Base-by-base conservation (phyloP, 192 early-diverging fungal genomes). In the Podila verticillata region DNA sequence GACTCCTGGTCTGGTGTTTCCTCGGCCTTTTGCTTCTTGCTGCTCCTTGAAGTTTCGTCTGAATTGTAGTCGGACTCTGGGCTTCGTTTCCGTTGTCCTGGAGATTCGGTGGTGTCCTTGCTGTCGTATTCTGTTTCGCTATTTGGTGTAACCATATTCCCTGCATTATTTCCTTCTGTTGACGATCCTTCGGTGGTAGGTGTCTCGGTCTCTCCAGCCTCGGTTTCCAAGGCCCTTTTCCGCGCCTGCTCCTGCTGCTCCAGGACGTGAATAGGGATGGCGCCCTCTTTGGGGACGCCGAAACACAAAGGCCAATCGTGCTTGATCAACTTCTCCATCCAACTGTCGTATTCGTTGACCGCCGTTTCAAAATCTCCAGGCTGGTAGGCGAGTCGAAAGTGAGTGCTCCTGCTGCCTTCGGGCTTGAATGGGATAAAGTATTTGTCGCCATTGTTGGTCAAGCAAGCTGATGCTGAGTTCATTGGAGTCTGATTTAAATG, bases 241-340 rank as follows among this genome's bases (percentile, higher is more conserved):
- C 57, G 35, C 4, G 44, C 26, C 35, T 71, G 59, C 57, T 78
- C 75, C 30, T 67, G 56, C 22, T 64, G n/a, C 49, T 80, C 77
- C 10, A 80, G 61, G 34, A 80, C 51, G 24, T 80, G 70, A 36
- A 80, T 80, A 15, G 77, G 77, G 5, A 80, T 48, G 7, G 77
- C 77, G 17, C 65, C 68, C 49, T 81, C 82, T 64, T 89, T 91
- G 15, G 74, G 68, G 19, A 84, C 73, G 0, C 92, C 95, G 87
- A 97, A 97, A 34, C 97, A 95, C 24, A 91, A 82, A 0, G 94
- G 95, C 95, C 95, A 97, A 74, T 97, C 94, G 57, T 90, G 87
- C 48, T 88, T 84, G 39, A 91, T 83, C 57, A 97, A 77, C 22
- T 88, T 85, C 6, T 89, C 83, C 72, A 90, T 87, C 96, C 96